Base-by-base conservation (phyloP, 768 basidiomycete genomes). In the Gautieria morchelliformis region DNA sequence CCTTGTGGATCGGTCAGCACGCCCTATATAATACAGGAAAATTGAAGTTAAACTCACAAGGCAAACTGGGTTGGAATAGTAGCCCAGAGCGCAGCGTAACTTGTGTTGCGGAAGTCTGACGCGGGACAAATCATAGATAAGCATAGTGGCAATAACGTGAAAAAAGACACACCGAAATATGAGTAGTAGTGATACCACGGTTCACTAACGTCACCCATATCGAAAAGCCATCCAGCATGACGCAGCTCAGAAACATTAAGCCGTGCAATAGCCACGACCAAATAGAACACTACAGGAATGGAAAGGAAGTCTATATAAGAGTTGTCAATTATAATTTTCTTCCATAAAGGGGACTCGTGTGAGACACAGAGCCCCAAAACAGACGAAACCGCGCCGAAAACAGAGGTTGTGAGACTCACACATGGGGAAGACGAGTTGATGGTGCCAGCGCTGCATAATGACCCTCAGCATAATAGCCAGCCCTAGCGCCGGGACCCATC, bases 41-140 rank as follows among this genome's bases (percentile, higher is more conserved):
- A 37, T 10, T 37, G 35, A 14, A 37, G 14, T 37, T 9, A 9
- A 67, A 72, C 89, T 65, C 60, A 87, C 83, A 99, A 68, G 4
- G 95, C 95, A 58, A 97, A 82, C 66, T 98, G 95, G 1, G 94
- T 98, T 4, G 95, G 94, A 65, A 99, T 71, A 0, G 92, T 94
- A 1, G 79, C 71, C 83, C 86, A 85, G 33, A 99, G 74, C 0
- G 86, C 81, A 4, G 66, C 70, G 72, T 82, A 90, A 19, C 72
- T 73, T 14, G 88, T 81, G 19, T 77, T 74, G 14, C 66, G 65
- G 60, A 81, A 78, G 65, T 93, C 89, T 90, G 64, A 52, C 14
- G 35, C 56, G 45, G 30, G 40, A 9, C 9, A 37, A 37, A 4
- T 10, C 4, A 37, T 10, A 35, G 35, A 14, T 9, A 37, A 37